Conservation (phyloP, 176 grass and related monocot genomes). For the Raddia guianensis region DNA sequence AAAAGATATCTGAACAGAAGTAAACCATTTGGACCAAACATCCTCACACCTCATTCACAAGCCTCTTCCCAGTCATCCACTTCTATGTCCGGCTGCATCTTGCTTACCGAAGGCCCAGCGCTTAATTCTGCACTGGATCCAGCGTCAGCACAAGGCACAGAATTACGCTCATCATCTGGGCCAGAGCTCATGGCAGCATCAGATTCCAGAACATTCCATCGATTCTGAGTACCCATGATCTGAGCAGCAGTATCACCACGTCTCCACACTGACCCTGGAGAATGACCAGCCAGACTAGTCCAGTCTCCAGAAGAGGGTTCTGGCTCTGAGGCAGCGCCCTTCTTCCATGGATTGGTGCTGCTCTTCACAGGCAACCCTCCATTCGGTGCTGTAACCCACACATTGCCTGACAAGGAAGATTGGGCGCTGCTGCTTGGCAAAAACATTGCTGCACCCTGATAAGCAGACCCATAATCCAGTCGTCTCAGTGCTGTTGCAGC, state of each 20-base stretch:
- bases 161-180: constrained; percentile 9
- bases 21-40: neutral
- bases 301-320: constrained; percentile 56
- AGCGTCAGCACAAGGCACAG: constrained; percentile 1
- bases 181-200: constrained; percentile 45
- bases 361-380: constrained; percentile 46
- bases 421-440: constrained; percentile 43
- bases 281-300: constrained; percentile 46
- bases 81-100: constrained; percentile 48
- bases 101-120: constrained; percentile 24
- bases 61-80: constrained; percentile 95
- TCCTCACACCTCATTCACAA: constrained; percentile 40
- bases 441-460: constrained; percentile 70
- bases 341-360: constrained; percentile 77
- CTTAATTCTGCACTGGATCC: constrained; percentile 19
- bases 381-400: constrained; percentile 50
- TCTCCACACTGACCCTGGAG: constrained; percentile 46
- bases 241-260: constrained; percentile 26
- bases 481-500: constrained; percentile 84
- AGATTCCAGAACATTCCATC: constrained; percentile 76
- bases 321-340: constrained; percentile 50
- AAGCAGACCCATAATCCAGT: constrained; percentile 86
- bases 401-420: constrained; percentile 37
- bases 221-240: constrained; percentile 48
- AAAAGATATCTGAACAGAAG: constrained; percentile 5